Percentiles rank a stretch among this genome's conserved stretches.
Evolutionary conservation across 202 grass and related monocot genomes (phyloP).

Genomic region (Schoenoplectus tabernaemontani): DNA sequence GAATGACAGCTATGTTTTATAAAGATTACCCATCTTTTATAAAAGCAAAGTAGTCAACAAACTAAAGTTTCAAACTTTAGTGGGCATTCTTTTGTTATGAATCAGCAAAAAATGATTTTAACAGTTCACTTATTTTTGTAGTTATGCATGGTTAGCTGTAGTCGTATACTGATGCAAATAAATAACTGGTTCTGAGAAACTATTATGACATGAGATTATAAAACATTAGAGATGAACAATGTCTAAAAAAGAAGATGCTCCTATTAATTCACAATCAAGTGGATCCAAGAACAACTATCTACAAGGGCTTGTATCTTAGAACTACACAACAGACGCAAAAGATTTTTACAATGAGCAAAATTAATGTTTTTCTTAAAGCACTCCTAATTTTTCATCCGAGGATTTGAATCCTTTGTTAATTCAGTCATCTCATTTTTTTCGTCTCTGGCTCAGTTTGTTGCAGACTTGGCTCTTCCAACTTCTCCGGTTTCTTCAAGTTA

Average conservation of each 20-base stretch:
- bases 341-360: background rate
- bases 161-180: background rate
- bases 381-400: conserved; percentile 7
- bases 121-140: background rate
- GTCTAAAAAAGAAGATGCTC: background rate
- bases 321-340: background rate
- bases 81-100: background rate
- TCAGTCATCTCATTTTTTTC: conserved; percentile 1
- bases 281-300: background rate
- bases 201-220: no score
- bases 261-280: background rate
- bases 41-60: background rate
- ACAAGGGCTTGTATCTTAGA: background rate
- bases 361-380: background rate
- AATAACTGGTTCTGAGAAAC: background rate
- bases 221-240: background rate
- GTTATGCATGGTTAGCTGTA: background rate
- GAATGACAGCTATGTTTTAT: conserved; percentile 76
- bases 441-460: background rate
- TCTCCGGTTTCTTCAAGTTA: conserved; percentile 15
- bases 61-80: no score
- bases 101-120: background rate
- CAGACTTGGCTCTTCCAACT: conserved; percentile 4
- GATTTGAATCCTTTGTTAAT: background rate
- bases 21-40: background rate